Evolutionary conservation across 768 basidiomycete genomes (phyloP).

Genomic region (Suillus subalutaceus): DNA sequence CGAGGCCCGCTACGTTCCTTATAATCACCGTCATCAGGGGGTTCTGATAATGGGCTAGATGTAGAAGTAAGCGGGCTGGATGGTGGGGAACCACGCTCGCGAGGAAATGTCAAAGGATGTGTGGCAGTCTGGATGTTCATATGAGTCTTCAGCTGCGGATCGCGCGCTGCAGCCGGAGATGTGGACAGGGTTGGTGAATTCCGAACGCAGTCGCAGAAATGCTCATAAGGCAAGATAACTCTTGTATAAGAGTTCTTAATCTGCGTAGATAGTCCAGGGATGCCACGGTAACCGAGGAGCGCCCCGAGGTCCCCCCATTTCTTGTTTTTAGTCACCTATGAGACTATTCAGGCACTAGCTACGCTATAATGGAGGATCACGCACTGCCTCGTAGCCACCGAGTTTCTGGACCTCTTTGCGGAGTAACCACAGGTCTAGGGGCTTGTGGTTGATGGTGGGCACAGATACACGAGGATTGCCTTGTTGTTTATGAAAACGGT

Average conservation of each 20-base stretch:
- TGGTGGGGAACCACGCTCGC: constrained; percentile 59
- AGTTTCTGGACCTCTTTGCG: constrained; percentile 88
- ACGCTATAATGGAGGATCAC: constrained; percentile 30
- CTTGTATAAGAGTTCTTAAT: constrained; percentile 89
- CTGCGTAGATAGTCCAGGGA: constrained; percentile 82
- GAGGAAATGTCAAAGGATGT: constrained; percentile 41
- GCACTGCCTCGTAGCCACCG: constrained; percentile 87
- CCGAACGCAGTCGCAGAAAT: constrained; percentile 78
- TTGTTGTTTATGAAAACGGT: constrained; percentile 95
- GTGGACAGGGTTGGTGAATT: constrained; percentile 57
- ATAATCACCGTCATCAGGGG: constrained; percentile 73
- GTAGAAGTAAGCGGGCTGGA: constrained; percentile 77
- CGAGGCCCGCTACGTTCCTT: constrained; percentile 55
- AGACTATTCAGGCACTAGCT: constrained; percentile 26
- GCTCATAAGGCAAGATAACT: constrained; percentile 95
- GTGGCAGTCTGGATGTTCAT: constrained; percentile 46
- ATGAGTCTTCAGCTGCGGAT: constrained; percentile 59
- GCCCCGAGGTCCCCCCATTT: constrained; percentile 90
- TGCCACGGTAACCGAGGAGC: constrained; percentile 78
- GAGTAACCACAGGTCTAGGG: constrained; percentile 91
- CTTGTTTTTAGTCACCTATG: constrained; percentile 78
- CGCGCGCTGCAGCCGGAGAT: constrained; percentile 41
- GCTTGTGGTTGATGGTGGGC: constrained; percentile 90
- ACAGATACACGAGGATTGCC: constrained; percentile 89
- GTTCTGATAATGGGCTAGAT: constrained; percentile 79